These are phyloP conservation scores for Glycine latifolia DNA, from an alignment of 306 rosid species.

Conservation along the genomic window DNA sequence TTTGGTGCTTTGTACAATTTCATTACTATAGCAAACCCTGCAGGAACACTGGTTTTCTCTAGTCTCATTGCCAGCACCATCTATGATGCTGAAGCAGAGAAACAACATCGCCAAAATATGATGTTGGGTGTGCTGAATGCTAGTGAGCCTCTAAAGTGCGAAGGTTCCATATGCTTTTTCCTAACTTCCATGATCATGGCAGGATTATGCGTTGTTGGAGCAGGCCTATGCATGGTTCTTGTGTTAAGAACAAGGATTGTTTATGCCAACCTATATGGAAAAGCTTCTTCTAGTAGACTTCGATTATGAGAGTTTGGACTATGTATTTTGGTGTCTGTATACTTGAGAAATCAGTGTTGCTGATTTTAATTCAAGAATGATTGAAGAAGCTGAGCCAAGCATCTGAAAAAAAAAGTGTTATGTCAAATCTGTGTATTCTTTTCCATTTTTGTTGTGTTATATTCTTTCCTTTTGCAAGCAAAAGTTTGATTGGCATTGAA, in stretches of 20 bases:
- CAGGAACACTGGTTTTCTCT: slow-evolving; percentile 81
- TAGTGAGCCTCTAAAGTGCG: slow-evolving; percentile 63
- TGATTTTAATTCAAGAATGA: slow-evolving; percentile 26
- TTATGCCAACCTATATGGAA: slow-evolving; percentile 79
- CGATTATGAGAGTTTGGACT: slow-evolving; percentile 29
- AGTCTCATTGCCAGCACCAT: slow-evolving; percentile 81
- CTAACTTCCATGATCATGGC: slow-evolving; percentile 76
- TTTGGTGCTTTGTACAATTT: slow-evolving; percentile 94
- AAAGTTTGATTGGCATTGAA: slow-evolving; percentile 4
- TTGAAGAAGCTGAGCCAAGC: slow-evolving; percentile 28
- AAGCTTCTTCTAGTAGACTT: slow-evolving; percentile 47
- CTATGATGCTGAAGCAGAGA: slow-evolving; percentile 86
- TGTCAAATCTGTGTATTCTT: slow-evolving; percentile 34
- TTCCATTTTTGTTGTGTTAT: slow-evolving; percentile 14
- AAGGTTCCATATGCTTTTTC: slow-evolving; percentile 81
- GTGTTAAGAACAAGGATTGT: slow-evolving; percentile 80
- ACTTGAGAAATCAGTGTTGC: slow-evolving; percentile 19
- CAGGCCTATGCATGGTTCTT: slow-evolving; percentile 72
- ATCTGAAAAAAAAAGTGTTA: slow-evolving; percentile 18
- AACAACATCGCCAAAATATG: slow-evolving; percentile 53
- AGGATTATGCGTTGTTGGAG: slow-evolving; percentile 70
- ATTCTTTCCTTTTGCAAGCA: slow-evolving; percentile 26
- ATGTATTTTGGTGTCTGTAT: slow-evolving; percentile 25
- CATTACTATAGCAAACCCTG: slow-evolving; percentile 83
- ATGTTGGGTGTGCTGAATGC: neutral